These are phyloP conservation scores for Paraphaeosphaeria minitans DNA, from an alignment of 2,329 filamentous ascomycete species.

Conservation along the genomic window DNA sequence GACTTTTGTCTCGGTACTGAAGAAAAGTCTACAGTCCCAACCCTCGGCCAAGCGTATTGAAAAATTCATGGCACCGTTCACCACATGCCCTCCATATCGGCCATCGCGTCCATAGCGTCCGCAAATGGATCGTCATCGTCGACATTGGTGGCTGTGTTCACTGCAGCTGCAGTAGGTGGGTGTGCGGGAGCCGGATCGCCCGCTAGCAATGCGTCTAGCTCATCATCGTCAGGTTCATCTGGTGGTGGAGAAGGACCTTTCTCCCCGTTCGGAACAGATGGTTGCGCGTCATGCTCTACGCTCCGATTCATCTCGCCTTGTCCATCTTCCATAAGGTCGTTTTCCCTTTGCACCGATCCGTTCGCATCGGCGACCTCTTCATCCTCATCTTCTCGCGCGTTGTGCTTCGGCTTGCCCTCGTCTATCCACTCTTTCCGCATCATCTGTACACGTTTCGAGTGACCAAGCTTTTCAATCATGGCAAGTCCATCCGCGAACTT, in stretches of 20 bases:
- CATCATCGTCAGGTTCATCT: constrained; percentile 56
- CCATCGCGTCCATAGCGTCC: constrained; percentile 49
- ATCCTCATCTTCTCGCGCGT: constrained; percentile 35
- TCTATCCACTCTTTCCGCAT: constrained; percentile 85
- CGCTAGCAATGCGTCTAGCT: constrained; percentile 60
- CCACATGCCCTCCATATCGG: constrained; percentile 45
- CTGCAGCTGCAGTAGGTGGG: neutral
- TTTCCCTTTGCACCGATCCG: constrained; percentile 9
- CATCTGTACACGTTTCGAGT: constrained; percentile 76
- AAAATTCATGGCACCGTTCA: neutral
- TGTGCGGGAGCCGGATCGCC: constrained; percentile 45
- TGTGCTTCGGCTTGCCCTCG: constrained; percentile 64
- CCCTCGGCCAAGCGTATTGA: neutral
- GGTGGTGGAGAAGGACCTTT: constrained; percentile 40
- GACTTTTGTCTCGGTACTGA: neutral
- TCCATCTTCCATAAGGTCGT: constrained; percentile 20
- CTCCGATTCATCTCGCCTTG: neutral
- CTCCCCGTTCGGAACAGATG: constrained; percentile 17
- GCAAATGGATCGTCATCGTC: constrained; percentile 42
- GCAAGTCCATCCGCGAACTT: constrained; percentile 87
- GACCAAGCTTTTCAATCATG: constrained; percentile 93
- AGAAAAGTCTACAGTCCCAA: neutral
- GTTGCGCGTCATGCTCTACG: constrained; percentile 16
- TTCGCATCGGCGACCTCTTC: constrained; percentile 24
- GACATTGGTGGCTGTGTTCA: constrained; percentile 7